A percentile compares a stretch with the other conserved stretches of the same genome.
These are phyloP conservation scores for Carex pumila DNA, from an alignment of 176 grass and related monocot species.

Conservation along the genomic window DNA sequence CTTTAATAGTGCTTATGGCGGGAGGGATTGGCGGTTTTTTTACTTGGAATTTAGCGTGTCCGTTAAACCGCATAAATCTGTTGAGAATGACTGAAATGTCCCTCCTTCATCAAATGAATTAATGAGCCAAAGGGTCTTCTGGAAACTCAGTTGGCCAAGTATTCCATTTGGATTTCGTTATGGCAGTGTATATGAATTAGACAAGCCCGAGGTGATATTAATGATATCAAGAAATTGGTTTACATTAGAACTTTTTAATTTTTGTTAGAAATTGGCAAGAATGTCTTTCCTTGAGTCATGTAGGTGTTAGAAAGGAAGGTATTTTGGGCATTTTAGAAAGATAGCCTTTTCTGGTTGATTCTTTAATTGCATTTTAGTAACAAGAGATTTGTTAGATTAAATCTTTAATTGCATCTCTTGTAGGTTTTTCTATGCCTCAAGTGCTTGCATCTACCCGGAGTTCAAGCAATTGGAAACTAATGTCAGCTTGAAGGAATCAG, in stretches of 20 bases:
- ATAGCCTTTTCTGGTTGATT: not conserved
- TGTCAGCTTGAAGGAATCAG: conserved; percentile 85
- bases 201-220: not conserved
- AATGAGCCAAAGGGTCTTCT: not conserved
- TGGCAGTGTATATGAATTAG: not conserved
- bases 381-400: not conserved
- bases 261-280: not conserved
- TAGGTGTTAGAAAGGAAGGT: not conserved
- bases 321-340: not conserved
- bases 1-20: not conserved
- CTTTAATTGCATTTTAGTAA: not conserved
- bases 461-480: conserved; percentile 90
- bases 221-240: not conserved
- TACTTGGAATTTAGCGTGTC: not conserved
- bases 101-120: not conserved
- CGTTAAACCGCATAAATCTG: not conserved
- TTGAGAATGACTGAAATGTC: not conserved
- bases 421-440: conserved; percentile 85
- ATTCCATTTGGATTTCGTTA: not conserved
- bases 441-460: conserved; percentile 86
- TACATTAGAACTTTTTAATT: not conserved
- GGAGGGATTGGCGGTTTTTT: not conserved
- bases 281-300: not conserved
- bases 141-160: not conserved
- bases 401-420: not conserved